Evolutionary conservation across 2,329 filamentous ascomycete genomes (phyloP), one percentile per base, ranked within the genome.

Genomic region (Mycosphaerella sp.): DNA sequence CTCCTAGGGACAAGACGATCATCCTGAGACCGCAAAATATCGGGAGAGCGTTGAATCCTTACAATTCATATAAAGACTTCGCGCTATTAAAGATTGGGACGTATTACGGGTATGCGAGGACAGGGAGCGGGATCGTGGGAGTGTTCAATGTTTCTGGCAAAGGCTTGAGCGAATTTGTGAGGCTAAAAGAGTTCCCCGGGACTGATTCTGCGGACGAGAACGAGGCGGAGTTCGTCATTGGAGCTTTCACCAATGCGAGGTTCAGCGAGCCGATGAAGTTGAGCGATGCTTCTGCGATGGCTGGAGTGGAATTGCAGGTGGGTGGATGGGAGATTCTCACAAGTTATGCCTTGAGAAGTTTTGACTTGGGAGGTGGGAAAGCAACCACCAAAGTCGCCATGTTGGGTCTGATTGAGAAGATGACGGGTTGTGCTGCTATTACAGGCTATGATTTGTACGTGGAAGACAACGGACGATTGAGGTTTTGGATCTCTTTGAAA

Each of bases 401-500:
- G 14, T 70, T 97, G 0, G 92, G 92, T 0, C 74, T 97, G 1
- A 60, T 95, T 3, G 86, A 81, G 2, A 95, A 96, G 70, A 95
- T 97, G 87, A 89, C 89, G 0, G 92, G 90, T 0, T 83, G 85
- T 0, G 90, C 89, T 1, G 90, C 89, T 0, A 78, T 95, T 6
- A 74, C 85, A 1, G 77, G 76, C 38, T 84, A 76, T n/a, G 76
- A 80, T 29, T 78, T 84, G 43, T 78, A 78, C 34, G 67, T 84
- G 61, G 72, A 79, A 36, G 74, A 78, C 6, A 84, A 81, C 53
- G 82, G 83, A 0, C 74, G 82, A 12, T 72, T 93, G 17, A 71
- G 81, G 6, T 72, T 95, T 10, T 81, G 83, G 63, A 81, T 86
- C 1, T 80, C 78, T 11, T 67, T 96, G 41, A 96, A 95, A 68